phyloP scores from a whole-genome alignment of 108 stramenopile genomes.

The Mayamaea pseudoterrestris region DNA sequence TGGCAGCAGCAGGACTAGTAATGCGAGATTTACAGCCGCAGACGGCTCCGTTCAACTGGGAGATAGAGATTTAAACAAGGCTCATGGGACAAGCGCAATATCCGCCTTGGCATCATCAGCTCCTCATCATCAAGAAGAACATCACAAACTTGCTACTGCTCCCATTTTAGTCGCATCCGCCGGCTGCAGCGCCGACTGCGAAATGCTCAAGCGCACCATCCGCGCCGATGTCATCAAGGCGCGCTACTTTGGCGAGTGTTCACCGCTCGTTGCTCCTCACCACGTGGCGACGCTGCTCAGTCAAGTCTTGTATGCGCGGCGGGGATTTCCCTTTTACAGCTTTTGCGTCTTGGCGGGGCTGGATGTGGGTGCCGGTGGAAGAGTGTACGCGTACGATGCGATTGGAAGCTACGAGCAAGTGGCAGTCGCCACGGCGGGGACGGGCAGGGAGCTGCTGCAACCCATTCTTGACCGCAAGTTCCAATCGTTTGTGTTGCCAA shows the following conservation, averaged over 20 bases:
- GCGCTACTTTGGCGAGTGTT: constrained; percentile 9
- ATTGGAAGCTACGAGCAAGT: constrained; percentile 78
- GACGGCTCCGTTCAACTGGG: too few species aligned
- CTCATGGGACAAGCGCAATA: too few species aligned
- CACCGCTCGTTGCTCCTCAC: not conserved
- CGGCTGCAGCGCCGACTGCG: constrained; percentile 72
- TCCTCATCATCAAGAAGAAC: not conserved
- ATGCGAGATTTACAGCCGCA: not conserved
- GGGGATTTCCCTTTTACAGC: constrained; percentile 71
- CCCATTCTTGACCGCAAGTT: constrained; percentile 74
- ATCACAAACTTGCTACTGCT: not conserved
- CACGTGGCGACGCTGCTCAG: constrained; percentile 51
- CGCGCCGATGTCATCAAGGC: constrained; percentile 44
- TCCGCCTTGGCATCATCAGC: not conserved
- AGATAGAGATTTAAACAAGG: too few species aligned
- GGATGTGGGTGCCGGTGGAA: constrained; percentile 15
- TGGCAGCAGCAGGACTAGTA: not conserved
- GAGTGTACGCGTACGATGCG: constrained; percentile 76
- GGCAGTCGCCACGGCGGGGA: constrained; percentile 65
- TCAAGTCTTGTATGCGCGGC: constrained; percentile 54
- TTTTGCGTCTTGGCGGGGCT: constrained; percentile 75
- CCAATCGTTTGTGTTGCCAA: constrained; percentile 8
- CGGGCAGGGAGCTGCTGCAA: constrained; percentile 66
- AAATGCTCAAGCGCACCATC: constrained; percentile 42
- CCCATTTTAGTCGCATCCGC: constrained; percentile 57